Percentiles rank a stretch among this genome's conserved stretches.
These are phyloP conservation scores for Penicillium sp. DNA, from an alignment of 2,329 filamentous ascomycete genomes.

Conservation along the genomic window DNA sequence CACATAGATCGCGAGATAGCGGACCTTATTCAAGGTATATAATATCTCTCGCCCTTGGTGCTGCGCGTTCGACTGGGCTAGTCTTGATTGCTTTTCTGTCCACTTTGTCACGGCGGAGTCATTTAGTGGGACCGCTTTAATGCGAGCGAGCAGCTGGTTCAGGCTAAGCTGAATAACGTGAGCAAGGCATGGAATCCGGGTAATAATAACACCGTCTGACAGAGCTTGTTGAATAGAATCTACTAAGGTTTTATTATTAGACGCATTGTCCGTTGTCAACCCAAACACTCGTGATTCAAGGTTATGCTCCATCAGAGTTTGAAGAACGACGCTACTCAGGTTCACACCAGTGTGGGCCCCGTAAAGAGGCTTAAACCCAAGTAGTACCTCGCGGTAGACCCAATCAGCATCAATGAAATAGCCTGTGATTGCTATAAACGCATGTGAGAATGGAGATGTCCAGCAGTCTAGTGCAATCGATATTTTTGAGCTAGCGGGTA, in stretches of 20 bases:
- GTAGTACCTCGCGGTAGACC: background rate
- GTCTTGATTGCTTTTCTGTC: background rate
- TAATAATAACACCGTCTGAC: background rate
- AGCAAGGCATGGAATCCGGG: constrained; percentile 2
- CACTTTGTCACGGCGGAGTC: background rate
- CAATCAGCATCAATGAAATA: constrained; percentile 6
- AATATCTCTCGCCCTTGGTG: background rate
- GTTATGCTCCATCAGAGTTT: background rate
- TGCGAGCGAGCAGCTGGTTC: constrained; percentile 4
- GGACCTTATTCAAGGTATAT: background rate
- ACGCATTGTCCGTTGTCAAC: constrained; percentile 7
- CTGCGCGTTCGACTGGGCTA: background rate
- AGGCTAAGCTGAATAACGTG: constrained; percentile 8
- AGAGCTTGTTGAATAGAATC: background rate
- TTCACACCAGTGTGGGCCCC: background rate
- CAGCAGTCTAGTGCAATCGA: constrained; percentile 7
- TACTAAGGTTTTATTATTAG: constrained; percentile 6
- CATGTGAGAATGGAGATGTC: background rate
- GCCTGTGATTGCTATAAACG: constrained; percentile 4
- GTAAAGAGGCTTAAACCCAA: constrained; percentile 2
- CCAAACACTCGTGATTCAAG: constrained; percentile 1
- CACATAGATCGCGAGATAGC: background rate
- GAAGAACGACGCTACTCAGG: background rate
- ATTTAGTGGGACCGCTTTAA: constrained; percentile 4
- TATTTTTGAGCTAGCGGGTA: constrained; percentile 1